Percentiles rank a stretch among this genome's conserved stretches.
phyloP scores from a whole-genome alignment of 2,329 filamentous ascomycete species.

The Didymosphaeria variabile region DNA sequence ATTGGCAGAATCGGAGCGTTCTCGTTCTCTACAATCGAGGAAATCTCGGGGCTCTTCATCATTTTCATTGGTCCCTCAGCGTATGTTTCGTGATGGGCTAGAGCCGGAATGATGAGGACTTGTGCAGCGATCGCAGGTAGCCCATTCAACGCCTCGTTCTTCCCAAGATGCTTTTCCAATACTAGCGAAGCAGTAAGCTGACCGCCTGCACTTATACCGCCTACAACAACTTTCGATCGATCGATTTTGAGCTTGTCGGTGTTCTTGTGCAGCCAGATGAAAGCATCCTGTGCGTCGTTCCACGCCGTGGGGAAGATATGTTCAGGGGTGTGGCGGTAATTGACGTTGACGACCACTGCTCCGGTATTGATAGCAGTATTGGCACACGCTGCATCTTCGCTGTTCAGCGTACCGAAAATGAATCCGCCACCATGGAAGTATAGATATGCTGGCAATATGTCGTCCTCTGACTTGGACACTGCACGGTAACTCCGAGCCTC shows the following conservation, averaged over 20 bases:
- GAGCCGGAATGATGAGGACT: conserved; percentile 47
- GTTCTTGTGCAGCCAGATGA: conserved; percentile 63
- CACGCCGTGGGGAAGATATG: conserved; percentile 62
- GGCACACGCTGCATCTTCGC: conserved; percentile 63
- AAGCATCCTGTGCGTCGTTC: conserved; percentile 64
- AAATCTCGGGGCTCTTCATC: conserved; percentile 51
- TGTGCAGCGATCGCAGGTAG: conserved; percentile 58
- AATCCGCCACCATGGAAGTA: conserved; percentile 65
- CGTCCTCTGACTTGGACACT: conserved; percentile 35
- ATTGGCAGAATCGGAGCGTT: conserved; percentile 59
- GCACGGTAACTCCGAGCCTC: conserved; percentile 60
- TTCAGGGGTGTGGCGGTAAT: conserved; percentile 68
- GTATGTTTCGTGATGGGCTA: conserved; percentile 52
- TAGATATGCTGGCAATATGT: conserved; percentile 60
- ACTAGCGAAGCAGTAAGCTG: conserved; percentile 60
- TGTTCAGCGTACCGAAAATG: conserved; percentile 62
- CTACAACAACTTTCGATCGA: conserved; percentile 56
- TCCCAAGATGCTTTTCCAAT: conserved; percentile 56
- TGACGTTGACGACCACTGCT: conserved; percentile 63
- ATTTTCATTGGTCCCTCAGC: conserved; percentile 47
- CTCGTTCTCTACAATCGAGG: conserved; percentile 53
- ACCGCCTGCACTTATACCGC: conserved; percentile 61
- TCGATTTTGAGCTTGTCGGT: conserved; percentile 53
- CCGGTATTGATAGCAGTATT: conserved; percentile 55
- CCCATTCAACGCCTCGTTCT: conserved; percentile 35